Conservation (phyloP, 2,329 filamentous ascomycete genomes). For the Ceratocystis alfenasii region DNA sequence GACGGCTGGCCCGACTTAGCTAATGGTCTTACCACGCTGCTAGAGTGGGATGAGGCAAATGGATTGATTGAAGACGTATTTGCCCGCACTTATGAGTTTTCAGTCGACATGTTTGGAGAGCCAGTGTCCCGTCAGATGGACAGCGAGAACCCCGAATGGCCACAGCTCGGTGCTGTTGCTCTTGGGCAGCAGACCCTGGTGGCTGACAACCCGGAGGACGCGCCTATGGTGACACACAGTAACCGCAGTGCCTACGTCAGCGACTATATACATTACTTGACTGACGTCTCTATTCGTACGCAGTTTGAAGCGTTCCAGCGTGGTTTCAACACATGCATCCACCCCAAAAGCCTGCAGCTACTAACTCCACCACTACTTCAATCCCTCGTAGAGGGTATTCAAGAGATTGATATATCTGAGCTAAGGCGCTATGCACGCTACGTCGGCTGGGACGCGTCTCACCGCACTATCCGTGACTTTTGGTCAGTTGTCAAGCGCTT, state of each 20-base stretch:
- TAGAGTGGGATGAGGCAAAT: slow-evolving; percentile 63
- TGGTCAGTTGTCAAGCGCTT: slow-evolving; percentile 67
- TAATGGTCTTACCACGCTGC: slow-evolving; percentile 58
- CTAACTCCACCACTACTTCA: slow-evolving; percentile 61
- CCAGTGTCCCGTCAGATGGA: slow-evolving; percentile 48
- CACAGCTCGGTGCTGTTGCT: slow-evolving; percentile 25
- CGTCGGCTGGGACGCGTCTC: slow-evolving; percentile 61
- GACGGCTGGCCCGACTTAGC: slow-evolving; percentile 81
- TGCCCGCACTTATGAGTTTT: slow-evolving; percentile 76
- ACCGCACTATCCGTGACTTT: slow-evolving; percentile 64
- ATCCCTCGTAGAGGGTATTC: slow-evolving; percentile 68
- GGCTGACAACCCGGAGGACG: slow-evolving; percentile 39
- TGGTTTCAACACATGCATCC: slow-evolving; percentile 67
- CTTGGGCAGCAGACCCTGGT: slow-evolving; percentile 25
- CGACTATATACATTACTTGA: slow-evolving; percentile 77
- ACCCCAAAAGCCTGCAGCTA: slow-evolving; percentile 57
- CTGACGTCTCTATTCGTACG: slow-evolving; percentile 60
- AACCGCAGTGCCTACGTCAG: slow-evolving; percentile 69
- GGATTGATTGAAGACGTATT: slow-evolving; percentile 74
- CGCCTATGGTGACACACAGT: slow-evolving; percentile 63
- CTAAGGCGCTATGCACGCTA: slow-evolving; percentile 63
- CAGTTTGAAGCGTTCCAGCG: slow-evolving; percentile 71
- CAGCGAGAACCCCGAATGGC: slow-evolving; percentile 31
- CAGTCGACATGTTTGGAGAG: slow-evolving; percentile 46
- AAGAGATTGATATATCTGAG: slow-evolving; percentile 64